These are phyloP conservation scores for Solanum pinnatisectum DNA, from an alignment of 257 asterid species.

Conservation along the genomic window DNA sequence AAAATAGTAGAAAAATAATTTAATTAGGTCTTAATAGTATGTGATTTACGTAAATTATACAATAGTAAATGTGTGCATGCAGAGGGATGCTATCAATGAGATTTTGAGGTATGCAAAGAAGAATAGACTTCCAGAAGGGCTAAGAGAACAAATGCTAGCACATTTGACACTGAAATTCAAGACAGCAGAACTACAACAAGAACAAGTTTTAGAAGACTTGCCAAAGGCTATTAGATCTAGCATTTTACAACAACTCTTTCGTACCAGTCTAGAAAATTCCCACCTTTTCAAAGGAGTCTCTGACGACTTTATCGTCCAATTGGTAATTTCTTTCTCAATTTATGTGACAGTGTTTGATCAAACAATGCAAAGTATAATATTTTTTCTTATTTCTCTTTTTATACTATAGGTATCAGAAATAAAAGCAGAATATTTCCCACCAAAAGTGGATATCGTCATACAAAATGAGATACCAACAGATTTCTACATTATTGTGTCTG, in stretches of 20 bases:
- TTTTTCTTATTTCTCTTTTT: background rate
- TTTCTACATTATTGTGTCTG: slow-evolving; percentile 81
- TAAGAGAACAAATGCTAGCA: slow-evolving; percentile 93
- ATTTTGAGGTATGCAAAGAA: slow-evolving; percentile 72
- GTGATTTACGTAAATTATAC: too few relatives aligned
- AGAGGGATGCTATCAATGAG: slow-evolving; percentile 78
- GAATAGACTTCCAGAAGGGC: slow-evolving; percentile 66
- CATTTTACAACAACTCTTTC: slow-evolving; percentile 85
- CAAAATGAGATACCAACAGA: slow-evolving; percentile 91
- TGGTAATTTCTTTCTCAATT: slow-evolving; percentile 38
- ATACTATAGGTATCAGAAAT: slow-evolving; percentile 74
- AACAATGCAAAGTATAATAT: background rate
- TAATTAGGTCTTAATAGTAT: too few relatives aligned
- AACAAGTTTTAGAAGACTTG: slow-evolving; percentile 66
- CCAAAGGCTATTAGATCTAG: slow-evolving; percentile 96
- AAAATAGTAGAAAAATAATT: too few relatives aligned
- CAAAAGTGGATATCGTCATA: slow-evolving; percentile 76
- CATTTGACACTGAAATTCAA: slow-evolving; percentile 78
- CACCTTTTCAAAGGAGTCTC: slow-evolving; percentile 79
- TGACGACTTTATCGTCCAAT: slow-evolving; percentile 66
- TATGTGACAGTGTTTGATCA: background rate
- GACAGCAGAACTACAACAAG: slow-evolving; percentile 90
- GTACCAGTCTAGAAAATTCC: slow-evolving; percentile 40
- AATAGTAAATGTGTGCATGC: background rate
- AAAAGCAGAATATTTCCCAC: slow-evolving; percentile 93